phyloP scores from a whole-genome alignment of 2,329 filamentous ascomycete species.

The Colletotrichum lupini region DNA sequence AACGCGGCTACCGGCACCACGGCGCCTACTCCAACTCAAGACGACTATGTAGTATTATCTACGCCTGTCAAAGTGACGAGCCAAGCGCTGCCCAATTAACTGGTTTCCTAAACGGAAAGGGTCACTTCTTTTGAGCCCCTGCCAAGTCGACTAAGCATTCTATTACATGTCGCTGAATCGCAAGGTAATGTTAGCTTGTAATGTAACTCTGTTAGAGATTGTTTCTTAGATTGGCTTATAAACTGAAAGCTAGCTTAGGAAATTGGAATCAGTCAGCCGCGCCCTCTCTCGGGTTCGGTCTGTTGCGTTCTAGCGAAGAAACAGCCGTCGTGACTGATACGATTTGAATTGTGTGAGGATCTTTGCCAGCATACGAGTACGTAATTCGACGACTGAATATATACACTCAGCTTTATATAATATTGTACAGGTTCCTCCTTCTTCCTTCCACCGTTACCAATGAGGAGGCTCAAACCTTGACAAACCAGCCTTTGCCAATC shows the following conservation, averaged over 20 bases:
- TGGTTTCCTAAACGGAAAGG: background rate
- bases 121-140: background rate
- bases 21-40: background rate
- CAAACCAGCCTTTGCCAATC: slow-evolving; percentile 49
- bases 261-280: background rate
- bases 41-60: background rate
- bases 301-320: background rate
- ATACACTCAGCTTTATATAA: no score
- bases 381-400: no score
- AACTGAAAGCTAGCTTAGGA: background rate
- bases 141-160: background rate
- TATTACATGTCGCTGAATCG: background rate
- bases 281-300: background rate
- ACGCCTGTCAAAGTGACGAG: background rate
- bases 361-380: background rate
- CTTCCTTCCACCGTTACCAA: no score
- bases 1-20: background rate
- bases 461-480: slow-evolving; percentile 47
- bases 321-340: background rate
- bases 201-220: background rate
- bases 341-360: background rate
- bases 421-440: background rate
- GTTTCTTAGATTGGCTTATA: background rate
- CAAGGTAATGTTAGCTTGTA: background rate
- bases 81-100: background rate